A percentile compares a stretch with the other conserved stretches of the same genome.
These are phyloP conservation scores for Penicillium sp. DNA, from an alignment of 2,329 filamentous ascomycete species.

Conservation along the genomic window DNA sequence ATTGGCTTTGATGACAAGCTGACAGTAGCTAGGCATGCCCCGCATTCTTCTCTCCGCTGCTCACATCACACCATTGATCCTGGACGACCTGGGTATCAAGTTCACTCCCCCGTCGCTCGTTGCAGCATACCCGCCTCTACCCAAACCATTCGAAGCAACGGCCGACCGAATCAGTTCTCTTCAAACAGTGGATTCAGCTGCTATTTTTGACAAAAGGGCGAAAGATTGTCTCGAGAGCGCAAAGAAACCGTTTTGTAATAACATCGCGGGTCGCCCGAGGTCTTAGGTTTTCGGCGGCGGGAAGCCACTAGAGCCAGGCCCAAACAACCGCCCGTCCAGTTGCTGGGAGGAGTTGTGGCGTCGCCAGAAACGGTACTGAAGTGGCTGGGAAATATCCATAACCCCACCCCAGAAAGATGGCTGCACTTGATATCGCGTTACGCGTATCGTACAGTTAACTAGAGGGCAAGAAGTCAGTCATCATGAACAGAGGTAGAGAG, in stretches of 20 bases:
- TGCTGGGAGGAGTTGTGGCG: too few species aligned
- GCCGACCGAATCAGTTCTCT: background rate
- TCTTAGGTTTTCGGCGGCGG: background rate
- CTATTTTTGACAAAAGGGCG: background rate
- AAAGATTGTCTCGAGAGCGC: background rate
- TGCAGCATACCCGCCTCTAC: background rate
- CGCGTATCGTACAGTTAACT: too few species aligned
- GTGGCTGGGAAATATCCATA: too few species aligned
- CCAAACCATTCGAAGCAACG: background rate
- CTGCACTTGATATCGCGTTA: too few species aligned
- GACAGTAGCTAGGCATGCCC: background rate
- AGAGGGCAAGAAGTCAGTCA: too few species aligned
- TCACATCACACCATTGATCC: background rate
- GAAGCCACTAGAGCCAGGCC: too few species aligned
- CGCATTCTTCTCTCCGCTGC: background rate
- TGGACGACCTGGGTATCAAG: background rate
- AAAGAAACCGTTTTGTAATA: background rate
- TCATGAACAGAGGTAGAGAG: too few species aligned
- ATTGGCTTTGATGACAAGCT: background rate
- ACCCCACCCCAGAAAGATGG: too few species aligned
- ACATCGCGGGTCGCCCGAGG: background rate
- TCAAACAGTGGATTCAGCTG: background rate
- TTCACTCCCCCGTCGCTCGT: background rate
- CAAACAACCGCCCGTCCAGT: too few species aligned
- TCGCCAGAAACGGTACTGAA: too few species aligned